Conservation (phyloP, 2,329 filamentous ascomycete species). For the Aureobasidium leucospermi region DNA sequence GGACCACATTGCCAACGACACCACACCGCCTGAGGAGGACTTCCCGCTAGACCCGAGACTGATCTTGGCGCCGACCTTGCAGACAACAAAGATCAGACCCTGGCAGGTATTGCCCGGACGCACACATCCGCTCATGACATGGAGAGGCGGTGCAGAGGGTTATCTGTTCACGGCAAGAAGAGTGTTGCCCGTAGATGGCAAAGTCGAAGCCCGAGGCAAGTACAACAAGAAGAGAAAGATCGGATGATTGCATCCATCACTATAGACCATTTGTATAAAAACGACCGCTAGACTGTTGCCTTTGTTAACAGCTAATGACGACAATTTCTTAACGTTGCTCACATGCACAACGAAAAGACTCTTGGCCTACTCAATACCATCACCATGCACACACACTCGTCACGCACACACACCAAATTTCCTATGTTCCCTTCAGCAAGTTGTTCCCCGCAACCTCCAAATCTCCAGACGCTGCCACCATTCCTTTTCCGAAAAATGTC, state of each 20-base stretch:
- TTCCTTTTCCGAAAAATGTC: no score
- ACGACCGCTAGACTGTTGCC: no score
- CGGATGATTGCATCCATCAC: neutral
- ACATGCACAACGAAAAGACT: no score
- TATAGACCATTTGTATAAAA: no score
- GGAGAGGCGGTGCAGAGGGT: conserved; percentile 77
- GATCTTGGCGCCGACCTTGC: conserved; percentile 69
- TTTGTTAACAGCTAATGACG: no score
- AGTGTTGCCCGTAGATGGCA: conserved; percentile 56
- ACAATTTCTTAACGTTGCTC: no score
- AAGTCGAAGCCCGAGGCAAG: conserved; percentile 17
- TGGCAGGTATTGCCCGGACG: conserved; percentile 91
- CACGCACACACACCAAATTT: no score
- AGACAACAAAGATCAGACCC: conserved; percentile 67
- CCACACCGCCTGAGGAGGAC: conserved; percentile 48
- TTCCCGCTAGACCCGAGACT: conserved; percentile 85
- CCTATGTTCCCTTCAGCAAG: no score
- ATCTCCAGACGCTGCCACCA: no score
- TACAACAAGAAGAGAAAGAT: conserved; percentile 18
- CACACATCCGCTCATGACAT: conserved; percentile 92
- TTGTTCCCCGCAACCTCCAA: no score
- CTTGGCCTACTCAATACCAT: no score
- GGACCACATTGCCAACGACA: conserved; percentile 25
- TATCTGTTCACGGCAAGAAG: conserved; percentile 80
- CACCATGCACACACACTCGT: no score